Conservation (phyloP, 345 rosid genomes). For the Eucalyptus erythrocorys region DNA sequence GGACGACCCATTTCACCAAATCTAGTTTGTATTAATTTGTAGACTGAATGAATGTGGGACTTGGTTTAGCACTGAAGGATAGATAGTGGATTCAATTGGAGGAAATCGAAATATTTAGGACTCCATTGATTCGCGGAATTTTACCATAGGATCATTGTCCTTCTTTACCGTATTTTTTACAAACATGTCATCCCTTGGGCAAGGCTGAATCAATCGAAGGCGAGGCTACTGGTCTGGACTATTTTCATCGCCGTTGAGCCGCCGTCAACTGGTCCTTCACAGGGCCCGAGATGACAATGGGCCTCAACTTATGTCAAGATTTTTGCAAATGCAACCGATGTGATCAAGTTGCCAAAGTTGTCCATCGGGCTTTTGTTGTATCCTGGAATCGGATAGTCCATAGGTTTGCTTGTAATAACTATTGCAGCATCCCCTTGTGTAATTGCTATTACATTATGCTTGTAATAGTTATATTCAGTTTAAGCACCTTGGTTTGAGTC, state of each 20-base stretch:
- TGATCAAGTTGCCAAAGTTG: neutral
- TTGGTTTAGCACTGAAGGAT: neutral
- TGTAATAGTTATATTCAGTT: neutral
- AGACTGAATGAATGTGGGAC: neutral
- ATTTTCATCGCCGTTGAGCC: neutral
- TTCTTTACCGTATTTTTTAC: neutral
- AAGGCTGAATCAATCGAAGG: neutral
- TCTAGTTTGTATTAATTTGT: neutral
- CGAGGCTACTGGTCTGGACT: neutral
- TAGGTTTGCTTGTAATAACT: neutral
- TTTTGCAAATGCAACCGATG: neutral
- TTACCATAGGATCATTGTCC: neutral
- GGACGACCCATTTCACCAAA: neutral
- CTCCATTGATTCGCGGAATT: neutral
- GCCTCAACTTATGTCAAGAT: neutral
- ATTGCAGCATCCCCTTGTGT: neutral
- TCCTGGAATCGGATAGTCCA: neutral
- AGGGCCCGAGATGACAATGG: neutral
- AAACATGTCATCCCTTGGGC: neutral
- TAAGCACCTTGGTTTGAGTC: neutral
- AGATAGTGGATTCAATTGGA: neutral
- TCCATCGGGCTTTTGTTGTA: neutral
- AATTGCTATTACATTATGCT: neutral
- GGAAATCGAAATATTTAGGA: neutral
- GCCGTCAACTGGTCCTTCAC: neutral